A percentile compares a stretch with the other conserved stretches of the same genome.
These are phyloP conservation scores for Trichoderma reesei DNA, from an alignment of 495 filamentous ascomycete species.

Conservation along the genomic window DNA sequence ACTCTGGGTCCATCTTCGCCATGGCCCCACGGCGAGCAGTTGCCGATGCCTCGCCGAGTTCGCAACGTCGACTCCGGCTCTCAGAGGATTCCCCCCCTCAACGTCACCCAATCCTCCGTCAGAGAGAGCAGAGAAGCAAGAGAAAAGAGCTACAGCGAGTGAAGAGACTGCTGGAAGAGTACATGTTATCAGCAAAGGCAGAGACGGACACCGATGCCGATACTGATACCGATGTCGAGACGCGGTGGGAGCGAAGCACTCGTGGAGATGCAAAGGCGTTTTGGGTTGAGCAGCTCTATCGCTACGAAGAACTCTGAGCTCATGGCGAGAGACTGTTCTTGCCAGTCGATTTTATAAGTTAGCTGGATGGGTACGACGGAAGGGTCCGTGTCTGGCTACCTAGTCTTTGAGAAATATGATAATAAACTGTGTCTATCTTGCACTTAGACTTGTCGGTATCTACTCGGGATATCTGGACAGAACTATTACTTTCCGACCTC, in stretches of 20 bases:
- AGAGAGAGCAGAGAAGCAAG: background rate
- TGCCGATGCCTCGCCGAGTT: background rate
- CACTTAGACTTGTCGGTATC: too few relatives aligned
- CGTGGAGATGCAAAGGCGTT: background rate
- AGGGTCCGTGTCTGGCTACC: too few relatives aligned
- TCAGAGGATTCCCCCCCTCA: background rate
- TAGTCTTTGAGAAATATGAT: too few relatives aligned
- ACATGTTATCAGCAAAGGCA: background rate
- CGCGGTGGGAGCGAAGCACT: background rate
- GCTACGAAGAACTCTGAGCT: background rate
- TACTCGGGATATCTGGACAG: too few relatives aligned
- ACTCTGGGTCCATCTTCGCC: background rate
- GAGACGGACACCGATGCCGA: background rate
- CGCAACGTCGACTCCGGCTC: background rate
- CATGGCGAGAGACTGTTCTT: too few relatives aligned
- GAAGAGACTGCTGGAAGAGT: background rate
- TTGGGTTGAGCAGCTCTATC: constrained; percentile 5
- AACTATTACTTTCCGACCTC: too few relatives aligned
- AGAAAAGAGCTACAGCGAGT: background rate
- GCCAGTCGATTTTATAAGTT: too few relatives aligned
- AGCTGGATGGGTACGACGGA: too few relatives aligned
- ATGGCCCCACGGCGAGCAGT: background rate
- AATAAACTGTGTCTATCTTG: too few relatives aligned
- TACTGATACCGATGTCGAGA: background rate
- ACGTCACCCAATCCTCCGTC: background rate